Evolutionary conservation across 169 alveolate species (phyloP), one percentile per base, ranked within the genome.

Genomic region (Babesia bovis): DNA sequence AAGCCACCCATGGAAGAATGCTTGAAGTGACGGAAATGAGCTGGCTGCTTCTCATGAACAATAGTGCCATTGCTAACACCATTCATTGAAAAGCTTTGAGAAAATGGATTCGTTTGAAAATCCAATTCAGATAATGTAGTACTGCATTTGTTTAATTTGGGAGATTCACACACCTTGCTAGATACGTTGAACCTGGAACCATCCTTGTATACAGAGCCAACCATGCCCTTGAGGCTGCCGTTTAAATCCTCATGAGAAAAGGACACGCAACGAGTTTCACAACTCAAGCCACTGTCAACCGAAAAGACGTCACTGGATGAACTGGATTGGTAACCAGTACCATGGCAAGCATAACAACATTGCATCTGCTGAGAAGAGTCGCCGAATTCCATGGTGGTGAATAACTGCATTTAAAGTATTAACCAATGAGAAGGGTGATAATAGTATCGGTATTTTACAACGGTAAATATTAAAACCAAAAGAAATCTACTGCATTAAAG

Each of bases 401-500:
- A 47, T 35, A 32, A 63, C 73, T 63, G 9, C 73, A 63, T 63
- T 63, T 26, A 63, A 0, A 4, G 33, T 2, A 28, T 28, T 47
- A 42, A 55, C 21, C 3, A 10, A 53, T n/a, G 47, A 53, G 32
- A 1, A 9, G 45, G 45, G 45, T 38, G 13, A 30, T 53, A 12
- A 9, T 23, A 0, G 40, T 15, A 58, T 4, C 21, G 21, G 55
- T n/a, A 13, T 19, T 3, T 10, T n/a, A n/a, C 50, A 15, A 28
- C 9, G 32, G 12, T 9, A 59, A 59, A 59, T 41, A 59, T 59
- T 59, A 59, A 59, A 59, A 38, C 4, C 55, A 59, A 59, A 58
- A 38, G 41, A 25, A 41, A 6, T 40, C 69, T 59, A 40, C 69
- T 59, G 41, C 38, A 36, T 9, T 38, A 42, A n/a, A 23, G 19